Base-by-base conservation (phyloP, 305 asterid species). In the Solanum hybrid region DNA sequence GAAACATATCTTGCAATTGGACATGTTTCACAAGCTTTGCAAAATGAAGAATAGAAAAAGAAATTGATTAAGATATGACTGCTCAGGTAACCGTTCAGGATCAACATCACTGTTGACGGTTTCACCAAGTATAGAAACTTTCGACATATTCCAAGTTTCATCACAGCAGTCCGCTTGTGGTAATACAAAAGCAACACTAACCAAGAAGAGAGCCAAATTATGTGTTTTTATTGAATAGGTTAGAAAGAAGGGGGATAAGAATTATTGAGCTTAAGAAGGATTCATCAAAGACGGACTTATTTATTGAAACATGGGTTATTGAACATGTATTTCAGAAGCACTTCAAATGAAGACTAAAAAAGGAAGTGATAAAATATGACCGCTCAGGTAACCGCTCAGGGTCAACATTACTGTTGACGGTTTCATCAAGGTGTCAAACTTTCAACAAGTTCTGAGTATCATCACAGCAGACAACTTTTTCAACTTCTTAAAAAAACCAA, bases 301-400 rank as follows among this genome's bases (percentile, higher is more conserved):
- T 80, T 80, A 40, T 80, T 24, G 35, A 80, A 37, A 80, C 31
- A n/a, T n/a, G 56, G 29, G 26, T 76, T 78, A 79, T 10, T 79
- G 85, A 79, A 36, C 85, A 35, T 79, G 85, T 37, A 79, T 36
- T 22, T 79, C 64, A 79, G 64, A 79, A 36, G 31, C 29, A 20
- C 11, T 79, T 36, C 51, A 79, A 79, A 79, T 35, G 26, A 51
- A 51, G 20, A 84, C 10, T 9, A 84, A 71, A 51, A 10, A 79
- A 24, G 66, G 16, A 84, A 51, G 42, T 84, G 27, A 84, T 51
- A 84, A 38, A 16, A 24, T 38, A 37, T 37, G 22, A 79, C 66
- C 13, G 86, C 86, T 79, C 86, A 79, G 86, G 86, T 79, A 79
- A 79, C 86, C 86, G 86, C 86, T 79, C 85, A 79, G 92, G 56